phyloP scores from a whole-genome alignment of 768 basidiomycete species.

The Leccinellum albellum region DNA sequence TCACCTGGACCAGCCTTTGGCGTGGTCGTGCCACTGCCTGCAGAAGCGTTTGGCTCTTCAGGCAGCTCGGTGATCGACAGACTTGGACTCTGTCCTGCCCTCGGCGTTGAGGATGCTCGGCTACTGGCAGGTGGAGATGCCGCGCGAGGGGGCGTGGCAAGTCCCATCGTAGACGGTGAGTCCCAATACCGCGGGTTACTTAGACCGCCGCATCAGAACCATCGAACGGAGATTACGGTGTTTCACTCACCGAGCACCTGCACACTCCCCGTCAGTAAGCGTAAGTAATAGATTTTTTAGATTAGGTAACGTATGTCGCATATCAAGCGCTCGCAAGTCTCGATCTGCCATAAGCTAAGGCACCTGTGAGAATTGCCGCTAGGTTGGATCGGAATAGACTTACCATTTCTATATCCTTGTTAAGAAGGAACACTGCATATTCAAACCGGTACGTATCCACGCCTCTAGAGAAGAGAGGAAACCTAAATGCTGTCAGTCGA shows the following conservation, averaged over 20 bases:
- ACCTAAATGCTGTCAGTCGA: conserved; percentile 48
- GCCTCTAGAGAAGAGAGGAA: conserved; percentile 90
- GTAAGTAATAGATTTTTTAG: conserved; percentile 90
- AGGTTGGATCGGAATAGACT: background rate
- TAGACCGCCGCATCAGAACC: conserved; percentile 9
- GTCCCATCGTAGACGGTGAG: conserved; percentile 19
- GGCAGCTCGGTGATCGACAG: conserved; percentile 19
- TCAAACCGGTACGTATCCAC: conserved; percentile 97
- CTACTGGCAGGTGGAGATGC: conserved; percentile 11
- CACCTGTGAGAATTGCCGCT: conserved; percentile 3
- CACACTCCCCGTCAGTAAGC: conserved; percentile 66
- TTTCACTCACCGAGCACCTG: conserved; percentile 42
- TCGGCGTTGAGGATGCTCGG: conserved; percentile 26
- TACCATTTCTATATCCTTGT: conserved; percentile 97
- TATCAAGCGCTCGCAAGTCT: conserved; percentile 84
- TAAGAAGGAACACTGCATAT: conserved; percentile 93
- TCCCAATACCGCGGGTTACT: conserved; percentile 21
- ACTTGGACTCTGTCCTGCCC: conserved; percentile 19
- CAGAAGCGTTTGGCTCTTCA: conserved; percentile 38
- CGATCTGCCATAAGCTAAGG: conserved; percentile 84
- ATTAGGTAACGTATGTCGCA: conserved; percentile 95
- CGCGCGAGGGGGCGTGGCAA: conserved; percentile 23
- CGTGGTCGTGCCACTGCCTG: conserved; percentile 55
- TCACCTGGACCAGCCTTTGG: conserved; percentile 42
- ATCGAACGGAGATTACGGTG: background rate